These are phyloP conservation scores for Echium plantagineum DNA, from an alignment of 257 asterid species.

Conservation along the genomic window DNA sequence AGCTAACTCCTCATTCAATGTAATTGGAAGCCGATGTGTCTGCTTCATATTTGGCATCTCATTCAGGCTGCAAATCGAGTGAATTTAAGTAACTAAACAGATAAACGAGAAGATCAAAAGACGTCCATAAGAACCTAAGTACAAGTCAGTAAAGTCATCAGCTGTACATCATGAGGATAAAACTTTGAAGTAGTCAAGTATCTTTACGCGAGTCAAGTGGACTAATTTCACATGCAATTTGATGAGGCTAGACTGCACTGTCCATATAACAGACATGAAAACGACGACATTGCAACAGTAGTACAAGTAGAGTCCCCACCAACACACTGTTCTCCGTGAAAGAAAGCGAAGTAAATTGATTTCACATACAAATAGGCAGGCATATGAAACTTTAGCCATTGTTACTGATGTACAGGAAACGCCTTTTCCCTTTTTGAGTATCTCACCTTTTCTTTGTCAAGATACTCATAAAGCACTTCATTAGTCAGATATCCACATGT, in stretches of 20 bases:
- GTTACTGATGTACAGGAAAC: not conserved
- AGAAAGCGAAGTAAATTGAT: too few relatives aligned
- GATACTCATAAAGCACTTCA: not conserved
- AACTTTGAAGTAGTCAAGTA: not conserved
- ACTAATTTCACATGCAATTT: not conserved
- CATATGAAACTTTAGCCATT: too few relatives aligned
- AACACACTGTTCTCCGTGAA: not conserved
- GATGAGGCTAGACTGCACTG: not conserved
- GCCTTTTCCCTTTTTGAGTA: not conserved
- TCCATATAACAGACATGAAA: not conserved
- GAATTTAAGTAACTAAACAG: not conserved
- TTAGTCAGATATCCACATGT: too few relatives aligned
- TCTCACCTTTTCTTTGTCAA: not conserved
- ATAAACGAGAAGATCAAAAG: not conserved
- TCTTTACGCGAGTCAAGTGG: not conserved
- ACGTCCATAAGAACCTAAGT: not conserved
- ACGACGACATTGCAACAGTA: not conserved
- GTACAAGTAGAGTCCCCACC: not conserved
- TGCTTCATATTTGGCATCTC: constrained; percentile 46
- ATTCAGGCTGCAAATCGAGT: constrained; percentile 34
- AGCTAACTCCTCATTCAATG: constrained; percentile 49
- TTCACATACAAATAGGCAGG: too few relatives aligned
- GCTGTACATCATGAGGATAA: not conserved
- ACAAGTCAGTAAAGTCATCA: not conserved
- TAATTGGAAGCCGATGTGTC: constrained; percentile 54